Conservation (phyloP, 1,284 basidiomycete species). For the Sporisorium graminicola region DNA sequence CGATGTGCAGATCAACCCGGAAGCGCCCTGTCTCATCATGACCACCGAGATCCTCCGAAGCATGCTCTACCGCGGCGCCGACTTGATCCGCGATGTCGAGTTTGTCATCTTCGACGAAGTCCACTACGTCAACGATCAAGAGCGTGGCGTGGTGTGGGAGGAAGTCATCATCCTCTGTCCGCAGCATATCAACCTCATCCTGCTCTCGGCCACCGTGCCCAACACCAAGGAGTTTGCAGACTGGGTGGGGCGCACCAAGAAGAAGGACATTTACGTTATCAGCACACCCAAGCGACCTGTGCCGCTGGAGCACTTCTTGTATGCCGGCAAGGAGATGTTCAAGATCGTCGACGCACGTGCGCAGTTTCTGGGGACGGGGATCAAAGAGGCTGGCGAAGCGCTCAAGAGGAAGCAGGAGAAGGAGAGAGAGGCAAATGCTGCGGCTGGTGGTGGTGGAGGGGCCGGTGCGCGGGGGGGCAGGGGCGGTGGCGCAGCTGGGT, state of each 20-base stretch:
- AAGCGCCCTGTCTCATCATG: constrained; percentile 92
- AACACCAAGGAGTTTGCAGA: constrained; percentile 99
- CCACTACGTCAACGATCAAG: constrained; percentile 99
- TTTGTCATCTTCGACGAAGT: constrained; percentile 99
- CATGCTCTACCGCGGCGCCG: constrained; percentile 86
- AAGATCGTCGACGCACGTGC: constrained; percentile 91
- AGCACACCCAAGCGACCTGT: constrained; percentile 96
- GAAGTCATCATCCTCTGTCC: constrained; percentile 87
- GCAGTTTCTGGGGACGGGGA: constrained; percentile 74
- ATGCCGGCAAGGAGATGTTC: constrained; percentile 89
- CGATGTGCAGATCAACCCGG: constrained; percentile 99
- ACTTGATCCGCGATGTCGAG: constrained; percentile 97
- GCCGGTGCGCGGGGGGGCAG: constrained; percentile 76
- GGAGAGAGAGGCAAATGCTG: constrained; percentile 84
- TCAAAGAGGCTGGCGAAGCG: constrained; percentile 87
- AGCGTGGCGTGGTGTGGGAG: constrained; percentile 99
- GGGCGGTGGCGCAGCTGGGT: constrained; percentile 49
- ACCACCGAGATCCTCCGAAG: constrained; percentile 95
- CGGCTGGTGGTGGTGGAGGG: constrained; percentile 75
- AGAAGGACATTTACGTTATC: constrained; percentile 99
- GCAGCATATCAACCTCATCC: constrained; percentile 72
- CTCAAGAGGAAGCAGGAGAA: constrained; percentile 95
- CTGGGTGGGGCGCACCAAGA: constrained; percentile 99
- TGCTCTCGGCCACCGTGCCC: constrained; percentile 96
- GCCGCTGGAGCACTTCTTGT: constrained; percentile 95